phyloP scores from a whole-genome alignment of 148 eudicot species.

The Talinum fruticosum region DNA sequence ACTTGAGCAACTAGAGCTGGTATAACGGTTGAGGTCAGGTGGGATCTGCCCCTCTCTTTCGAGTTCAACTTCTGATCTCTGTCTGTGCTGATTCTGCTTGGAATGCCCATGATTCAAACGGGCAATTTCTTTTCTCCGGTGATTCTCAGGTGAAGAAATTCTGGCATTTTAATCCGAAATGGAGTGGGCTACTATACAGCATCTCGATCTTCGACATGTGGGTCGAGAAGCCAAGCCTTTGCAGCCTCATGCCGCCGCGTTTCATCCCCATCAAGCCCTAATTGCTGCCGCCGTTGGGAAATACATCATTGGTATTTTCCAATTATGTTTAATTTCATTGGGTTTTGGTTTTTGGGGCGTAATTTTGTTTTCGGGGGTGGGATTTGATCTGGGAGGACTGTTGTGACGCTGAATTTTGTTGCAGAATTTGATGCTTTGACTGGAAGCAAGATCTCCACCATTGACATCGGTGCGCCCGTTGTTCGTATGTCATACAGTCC shows the following conservation, averaged over 20 bases:
- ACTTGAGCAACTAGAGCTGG: not conserved
- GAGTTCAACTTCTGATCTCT: slow-evolving; percentile 7
- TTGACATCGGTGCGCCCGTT: slow-evolving; percentile 79
- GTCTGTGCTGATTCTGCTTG: slow-evolving; percentile 11
- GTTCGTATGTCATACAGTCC: slow-evolving; percentile 94
- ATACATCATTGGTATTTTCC: slow-evolving; percentile 61
- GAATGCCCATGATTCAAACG: not conserved
- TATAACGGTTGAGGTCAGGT: not conserved
- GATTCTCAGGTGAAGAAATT: not conserved
- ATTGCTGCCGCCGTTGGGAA: slow-evolving; percentile 70
- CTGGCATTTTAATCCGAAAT: slow-evolving; percentile 29
- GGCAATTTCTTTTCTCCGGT: not conserved
- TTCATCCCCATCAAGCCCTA: slow-evolving; percentile 86
- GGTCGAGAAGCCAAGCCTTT: slow-evolving; percentile 81
- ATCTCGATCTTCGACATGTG: slow-evolving; percentile 92
- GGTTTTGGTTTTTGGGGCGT: not conserved
- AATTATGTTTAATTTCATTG: not conserved
- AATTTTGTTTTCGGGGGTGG: no score
- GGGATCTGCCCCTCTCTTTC: slow-evolving; percentile 2
- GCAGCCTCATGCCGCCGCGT: slow-evolving; percentile 94
- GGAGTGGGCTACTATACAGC: slow-evolving; percentile 97
- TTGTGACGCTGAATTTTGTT: slow-evolving; percentile 17
- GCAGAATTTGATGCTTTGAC: slow-evolving; percentile 89
- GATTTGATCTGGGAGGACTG: not conserved
- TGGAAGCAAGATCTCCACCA: slow-evolving; percentile 87